Percentiles rank a stretch among this genome's conserved stretches.
phyloP scores from a whole-genome alignment of 805 yeast species.

The Candida schatavii region DNA sequence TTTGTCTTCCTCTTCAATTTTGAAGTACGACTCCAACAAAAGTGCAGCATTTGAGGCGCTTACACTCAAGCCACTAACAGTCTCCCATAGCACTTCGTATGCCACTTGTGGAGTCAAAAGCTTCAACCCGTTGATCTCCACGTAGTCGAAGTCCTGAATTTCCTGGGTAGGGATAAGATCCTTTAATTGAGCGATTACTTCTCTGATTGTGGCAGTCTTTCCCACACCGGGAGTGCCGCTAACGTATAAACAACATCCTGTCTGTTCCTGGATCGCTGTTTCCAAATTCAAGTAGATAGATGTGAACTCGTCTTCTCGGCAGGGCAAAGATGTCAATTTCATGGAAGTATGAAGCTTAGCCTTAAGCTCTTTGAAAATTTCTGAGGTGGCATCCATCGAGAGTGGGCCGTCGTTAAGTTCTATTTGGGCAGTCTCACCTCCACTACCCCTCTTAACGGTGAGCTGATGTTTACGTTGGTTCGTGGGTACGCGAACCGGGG shows the following conservation, averaged over 20 bases:
- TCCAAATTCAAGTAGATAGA: constrained; percentile 67
- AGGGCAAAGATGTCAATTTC: constrained; percentile 60
- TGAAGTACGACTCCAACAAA: constrained; percentile 69
- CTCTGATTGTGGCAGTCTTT: constrained; percentile 89
- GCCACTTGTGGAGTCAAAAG: constrained; percentile 75
- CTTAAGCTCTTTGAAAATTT: constrained; percentile 36
- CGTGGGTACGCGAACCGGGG: background rate
- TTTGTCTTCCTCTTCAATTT: constrained; percentile 26
- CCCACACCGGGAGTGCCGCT: constrained; percentile 99
- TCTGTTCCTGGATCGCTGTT: constrained; percentile 61
- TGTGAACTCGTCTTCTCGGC: constrained; percentile 81
- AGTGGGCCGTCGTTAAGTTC: constrained; percentile 3
- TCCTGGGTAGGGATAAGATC: constrained; percentile 25
- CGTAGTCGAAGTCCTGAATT: constrained; percentile 54
- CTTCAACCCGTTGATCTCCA: constrained; percentile 91
- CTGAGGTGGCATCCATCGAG: constrained; percentile 20
- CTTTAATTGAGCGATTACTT: constrained; percentile 70
- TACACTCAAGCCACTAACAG: constrained; percentile 55
- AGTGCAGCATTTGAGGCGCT: constrained; percentile 64
- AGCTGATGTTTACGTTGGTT: background rate
- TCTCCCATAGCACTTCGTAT: constrained; percentile 80
- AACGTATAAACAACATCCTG: constrained; percentile 83
- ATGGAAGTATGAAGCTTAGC: constrained; percentile 44
- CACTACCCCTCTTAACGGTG: background rate
- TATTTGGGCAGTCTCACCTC: background rate